These are phyloP conservation scores for Craterostigma plantagineum DNA, from an alignment of 257 asterid genomes.

Conservation along the genomic window DNA sequence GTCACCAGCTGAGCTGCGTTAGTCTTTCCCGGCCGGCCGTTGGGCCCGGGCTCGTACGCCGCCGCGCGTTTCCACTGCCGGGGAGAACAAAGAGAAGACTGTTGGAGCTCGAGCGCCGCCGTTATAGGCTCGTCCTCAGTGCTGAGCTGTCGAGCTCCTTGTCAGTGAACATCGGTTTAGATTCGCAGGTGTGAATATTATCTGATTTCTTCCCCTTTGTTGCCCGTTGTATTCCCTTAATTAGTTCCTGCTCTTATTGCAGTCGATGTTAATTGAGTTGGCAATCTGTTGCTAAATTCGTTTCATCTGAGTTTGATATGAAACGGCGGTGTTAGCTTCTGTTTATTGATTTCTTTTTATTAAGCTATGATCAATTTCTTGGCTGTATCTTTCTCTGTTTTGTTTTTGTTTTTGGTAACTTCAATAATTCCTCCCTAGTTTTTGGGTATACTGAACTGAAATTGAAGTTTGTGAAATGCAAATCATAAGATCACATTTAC, in stretches of 20 bases:
- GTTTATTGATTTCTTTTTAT: neutral
- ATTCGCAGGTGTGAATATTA: slow-evolving; percentile 41
- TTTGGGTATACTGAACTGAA: too few species aligned
- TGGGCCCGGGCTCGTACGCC: slow-evolving; percentile 19
- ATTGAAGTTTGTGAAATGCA: too few species aligned
- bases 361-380: neutral
- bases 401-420: too few species aligned
- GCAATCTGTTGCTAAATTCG: too few species aligned
- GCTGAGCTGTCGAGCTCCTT: slow-evolving; percentile 56
- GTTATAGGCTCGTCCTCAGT: slow-evolving; percentile 24
- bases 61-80: slow-evolving; percentile 15
- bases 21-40: slow-evolving; percentile 13
- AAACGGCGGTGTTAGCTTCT: too few species aligned
- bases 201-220: neutral
- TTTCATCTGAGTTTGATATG: too few species aligned
- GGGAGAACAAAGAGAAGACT: slow-evolving; percentile 20
- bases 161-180: slow-evolving; percentile 53
- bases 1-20: slow-evolving; percentile 21
- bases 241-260: neutral
- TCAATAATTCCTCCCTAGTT: too few species aligned
- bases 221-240: neutral
- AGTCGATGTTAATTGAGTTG: neutral
- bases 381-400: too few species aligned
- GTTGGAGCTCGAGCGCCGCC: slow-evolving; percentile 23
- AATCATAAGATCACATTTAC: too few species aligned